Evolutionary conservation across 441 rosid species (phyloP), one percentile per base, ranked within the genome.

Genomic region (Brassica balearica): DNA sequence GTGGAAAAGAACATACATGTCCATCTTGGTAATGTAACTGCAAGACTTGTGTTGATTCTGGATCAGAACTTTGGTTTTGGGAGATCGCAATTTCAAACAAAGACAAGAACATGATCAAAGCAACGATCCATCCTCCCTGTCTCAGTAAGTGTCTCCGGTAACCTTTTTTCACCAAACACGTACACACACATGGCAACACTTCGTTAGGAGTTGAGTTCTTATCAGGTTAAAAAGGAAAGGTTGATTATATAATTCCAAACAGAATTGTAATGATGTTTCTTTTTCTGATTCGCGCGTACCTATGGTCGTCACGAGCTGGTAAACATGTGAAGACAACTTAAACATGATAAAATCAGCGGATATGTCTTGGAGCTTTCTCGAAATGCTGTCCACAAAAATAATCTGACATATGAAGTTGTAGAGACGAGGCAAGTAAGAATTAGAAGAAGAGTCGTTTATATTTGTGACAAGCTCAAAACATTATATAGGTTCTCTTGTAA

Each of bases 21-120:
- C 36, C 22, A 51, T 76, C 80, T 80, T 67, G 71, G 66, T 80
- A 80, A 80, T 80, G 74, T 67, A 80, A 72, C 14, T 80, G 80
- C 62, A 76, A 72, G 55, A 27, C 65, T 72, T 76, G 71, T 61
- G 76, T 60, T 60, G 83, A 43, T 29, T 69, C 72, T 56, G 65
- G 73, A 25, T 62, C 69, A 80, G 65, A 55, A 46, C 25, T 80
- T 70, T 64, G 76, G 63, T 58, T 53, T 72, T 80, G 80, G 20
- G 77, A 76, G 67, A 67, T 67, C n/a, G 62, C 61, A 23, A 1
- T 72, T 67, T 72, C 43, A 48, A 72, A 62, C 63, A 67, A 36
- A 67, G 72, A 67, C 71, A 80, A 14, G 77, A 71, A 76, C 77
- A 76, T 71, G 68, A 74, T 7, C 72, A 75, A 70, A 75, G 69